Evolutionary conservation across 139 green algal genomes (phyloP).

Genomic region (Chlorella vulgaris): DNA sequence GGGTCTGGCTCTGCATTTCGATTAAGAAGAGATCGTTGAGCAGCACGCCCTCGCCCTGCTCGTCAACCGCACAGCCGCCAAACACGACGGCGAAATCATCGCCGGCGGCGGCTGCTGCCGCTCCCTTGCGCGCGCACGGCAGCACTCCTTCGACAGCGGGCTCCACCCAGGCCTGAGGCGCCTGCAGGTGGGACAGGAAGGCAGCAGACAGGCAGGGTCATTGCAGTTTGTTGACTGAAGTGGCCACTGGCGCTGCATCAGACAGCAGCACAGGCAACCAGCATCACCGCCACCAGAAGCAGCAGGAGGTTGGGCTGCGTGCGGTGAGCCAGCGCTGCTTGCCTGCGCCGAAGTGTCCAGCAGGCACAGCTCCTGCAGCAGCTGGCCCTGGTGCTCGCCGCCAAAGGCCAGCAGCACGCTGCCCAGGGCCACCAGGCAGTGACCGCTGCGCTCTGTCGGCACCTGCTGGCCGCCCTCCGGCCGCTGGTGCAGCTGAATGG

Average conservation of each 20-base stretch:
- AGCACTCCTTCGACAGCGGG: slow-evolving; percentile 60
- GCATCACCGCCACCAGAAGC: background rate
- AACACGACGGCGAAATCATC: slow-evolving; percentile 66
- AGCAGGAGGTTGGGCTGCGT: background rate
- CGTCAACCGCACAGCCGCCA: slow-evolving; percentile 53
- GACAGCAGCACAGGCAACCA: background rate
- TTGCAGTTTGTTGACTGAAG: background rate
- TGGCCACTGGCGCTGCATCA: background rate
- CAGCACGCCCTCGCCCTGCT: slow-evolving; percentile 50
- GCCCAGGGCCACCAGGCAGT: slow-evolving; percentile 51
- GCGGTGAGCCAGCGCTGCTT: background rate
- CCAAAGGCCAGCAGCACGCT: slow-evolving; percentile 65
- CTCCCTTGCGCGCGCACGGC: slow-evolving; percentile 58
- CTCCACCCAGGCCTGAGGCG: slow-evolving; percentile 28
- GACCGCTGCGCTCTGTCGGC: slow-evolving; percentile 36
- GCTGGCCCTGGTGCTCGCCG: slow-evolving; percentile 63
- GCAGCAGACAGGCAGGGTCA: too few relatives aligned
- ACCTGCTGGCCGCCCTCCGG: background rate
- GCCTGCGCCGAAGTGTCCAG: slow-evolving; percentile 25
- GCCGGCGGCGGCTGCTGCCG: slow-evolving; percentile 46
- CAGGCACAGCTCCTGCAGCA: slow-evolving; percentile 51
- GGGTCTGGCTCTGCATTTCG: slow-evolving; percentile 30
- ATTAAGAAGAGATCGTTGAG: slow-evolving; percentile 69
- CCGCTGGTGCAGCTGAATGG: background rate
- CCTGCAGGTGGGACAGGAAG: background rate